Evolutionary conservation across 2,329 filamentous ascomycete genomes (phyloP).

Genomic region (Blastomyces parvus): DNA sequence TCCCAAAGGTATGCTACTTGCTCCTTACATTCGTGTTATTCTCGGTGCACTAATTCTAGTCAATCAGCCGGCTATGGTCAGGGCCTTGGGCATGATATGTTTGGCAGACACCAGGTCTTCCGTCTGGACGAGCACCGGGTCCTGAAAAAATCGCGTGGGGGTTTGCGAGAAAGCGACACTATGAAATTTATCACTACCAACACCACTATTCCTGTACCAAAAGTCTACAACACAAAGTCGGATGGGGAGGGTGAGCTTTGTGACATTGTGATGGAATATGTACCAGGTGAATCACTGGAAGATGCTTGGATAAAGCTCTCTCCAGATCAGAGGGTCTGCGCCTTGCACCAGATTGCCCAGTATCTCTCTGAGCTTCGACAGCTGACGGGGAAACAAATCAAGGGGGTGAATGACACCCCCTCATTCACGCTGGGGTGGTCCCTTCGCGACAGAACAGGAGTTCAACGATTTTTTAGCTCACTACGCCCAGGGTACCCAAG

Average conservation of each 20-base stretch:
- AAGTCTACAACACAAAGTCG: neutral
- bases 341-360: neutral
- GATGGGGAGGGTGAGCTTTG: no score
- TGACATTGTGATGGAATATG: conserved; percentile 1
- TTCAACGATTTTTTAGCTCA: conserved; percentile 5
- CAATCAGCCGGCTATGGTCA: no score
- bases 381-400: conserved; percentile 7
- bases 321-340: neutral
- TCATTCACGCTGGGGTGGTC: conserved; percentile 1
- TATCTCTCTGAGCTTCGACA: conserved; percentile 3
- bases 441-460: conserved; percentile 9
- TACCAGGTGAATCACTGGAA: conserved; percentile 2
- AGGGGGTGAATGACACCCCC: neutral
- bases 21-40: no score
- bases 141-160: neutral
- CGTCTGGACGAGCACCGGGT: no score
- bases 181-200: conserved; percentile 3
- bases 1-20: no score
- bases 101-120: no score
- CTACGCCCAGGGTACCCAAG: neutral
- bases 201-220: conserved; percentile 7
- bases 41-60: no score
- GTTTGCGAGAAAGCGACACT: neutral
- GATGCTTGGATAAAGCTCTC: neutral
- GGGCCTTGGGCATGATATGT: no score